These are phyloP conservation scores for Gelatoporia subvermispora DNA, from an alignment of 768 basidiomycete genomes.

Conservation along the genomic window DNA sequence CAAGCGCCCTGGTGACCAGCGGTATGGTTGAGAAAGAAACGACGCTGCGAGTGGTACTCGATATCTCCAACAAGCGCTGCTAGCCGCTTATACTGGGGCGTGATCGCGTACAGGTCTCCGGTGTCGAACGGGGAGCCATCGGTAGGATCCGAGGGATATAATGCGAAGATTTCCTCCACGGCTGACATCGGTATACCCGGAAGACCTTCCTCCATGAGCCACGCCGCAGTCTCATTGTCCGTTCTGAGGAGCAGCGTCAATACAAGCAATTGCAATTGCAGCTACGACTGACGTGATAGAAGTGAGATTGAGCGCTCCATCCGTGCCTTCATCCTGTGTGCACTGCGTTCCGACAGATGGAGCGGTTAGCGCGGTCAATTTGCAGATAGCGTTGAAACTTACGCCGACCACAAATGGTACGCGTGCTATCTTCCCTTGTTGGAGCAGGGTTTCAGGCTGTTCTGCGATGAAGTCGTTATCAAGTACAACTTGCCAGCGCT, in stretches of 20 bases:
- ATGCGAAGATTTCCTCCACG: not conserved
- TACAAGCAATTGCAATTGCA: not conserved
- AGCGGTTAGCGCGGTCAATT: too few relatives aligned
- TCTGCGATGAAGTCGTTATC: conserved; percentile 15
- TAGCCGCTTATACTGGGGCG: conserved; percentile 24
- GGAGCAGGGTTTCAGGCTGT: conserved; percentile 3
- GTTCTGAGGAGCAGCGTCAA: too few relatives aligned
- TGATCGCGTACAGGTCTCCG: conserved; percentile 1
- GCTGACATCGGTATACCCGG: too few relatives aligned
- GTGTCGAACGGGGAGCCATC: conserved; percentile 10
- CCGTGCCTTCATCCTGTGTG: conserved; percentile 55
- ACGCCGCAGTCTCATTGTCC: too few relatives aligned
- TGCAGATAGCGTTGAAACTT: not conserved
- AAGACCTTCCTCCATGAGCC: too few relatives aligned
- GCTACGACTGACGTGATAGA: conserved; percentile 23
- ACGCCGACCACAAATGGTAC: conserved; percentile 14
- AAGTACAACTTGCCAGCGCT: too few relatives aligned
- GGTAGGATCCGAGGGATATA: conserved; percentile 9
- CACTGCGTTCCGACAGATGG: not conserved
- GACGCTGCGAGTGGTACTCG: conserved; percentile 29
- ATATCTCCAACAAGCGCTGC: conserved; percentile 34
- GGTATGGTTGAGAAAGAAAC: conserved; percentile 28
- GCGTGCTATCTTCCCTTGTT: conserved; percentile 6
- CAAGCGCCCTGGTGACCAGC: conserved; percentile 28
- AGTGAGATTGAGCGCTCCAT: conserved; percentile 19